Percentiles rank a stretch among this genome's conserved stretches.
Conservation (phyloP, 2,329 filamentous ascomycete species). For the Cladosporium halotolerans region DNA sequence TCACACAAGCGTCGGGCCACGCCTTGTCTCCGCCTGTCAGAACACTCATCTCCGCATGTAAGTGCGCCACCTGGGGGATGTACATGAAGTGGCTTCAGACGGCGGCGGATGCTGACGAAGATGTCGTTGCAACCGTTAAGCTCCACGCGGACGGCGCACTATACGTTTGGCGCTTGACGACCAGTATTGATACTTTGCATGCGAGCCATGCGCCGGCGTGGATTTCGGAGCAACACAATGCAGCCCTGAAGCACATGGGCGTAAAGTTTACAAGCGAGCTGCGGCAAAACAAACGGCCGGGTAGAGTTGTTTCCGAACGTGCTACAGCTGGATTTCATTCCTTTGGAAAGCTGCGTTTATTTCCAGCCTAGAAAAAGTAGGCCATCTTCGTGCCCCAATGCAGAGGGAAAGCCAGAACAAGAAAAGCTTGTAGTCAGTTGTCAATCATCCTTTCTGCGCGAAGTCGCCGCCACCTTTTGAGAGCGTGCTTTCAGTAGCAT, state of each 20-base stretch:
- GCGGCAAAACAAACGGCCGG: background rate
- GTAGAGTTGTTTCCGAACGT: conserved; percentile 1
- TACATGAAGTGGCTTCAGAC: background rate
- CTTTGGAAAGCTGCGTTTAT: background rate
- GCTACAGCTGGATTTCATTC: background rate
- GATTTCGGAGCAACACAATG: conserved; percentile 1
- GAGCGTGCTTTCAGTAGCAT: background rate
- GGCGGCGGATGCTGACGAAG: background rate
- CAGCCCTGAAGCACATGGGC: background rate
- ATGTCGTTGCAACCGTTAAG: background rate
- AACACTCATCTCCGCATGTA: background rate
- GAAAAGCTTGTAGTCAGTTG: no score
- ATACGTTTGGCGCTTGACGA: background rate
- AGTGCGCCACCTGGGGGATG: background rate
- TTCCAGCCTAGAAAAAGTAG: background rate
- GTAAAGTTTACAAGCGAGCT: conserved; percentile 7
- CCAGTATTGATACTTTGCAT: background rate
- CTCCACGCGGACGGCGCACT: background rate
- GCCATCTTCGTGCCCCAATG: background rate
- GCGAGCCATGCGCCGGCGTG: background rate
- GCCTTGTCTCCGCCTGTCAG: background rate
- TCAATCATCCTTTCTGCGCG: no score
- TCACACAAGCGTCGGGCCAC: background rate
- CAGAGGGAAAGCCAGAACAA: background rate
- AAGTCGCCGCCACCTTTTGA: no score